phyloP scores from a whole-genome alignment of 306 rosid genomes.

The Cicer arietinum region DNA sequence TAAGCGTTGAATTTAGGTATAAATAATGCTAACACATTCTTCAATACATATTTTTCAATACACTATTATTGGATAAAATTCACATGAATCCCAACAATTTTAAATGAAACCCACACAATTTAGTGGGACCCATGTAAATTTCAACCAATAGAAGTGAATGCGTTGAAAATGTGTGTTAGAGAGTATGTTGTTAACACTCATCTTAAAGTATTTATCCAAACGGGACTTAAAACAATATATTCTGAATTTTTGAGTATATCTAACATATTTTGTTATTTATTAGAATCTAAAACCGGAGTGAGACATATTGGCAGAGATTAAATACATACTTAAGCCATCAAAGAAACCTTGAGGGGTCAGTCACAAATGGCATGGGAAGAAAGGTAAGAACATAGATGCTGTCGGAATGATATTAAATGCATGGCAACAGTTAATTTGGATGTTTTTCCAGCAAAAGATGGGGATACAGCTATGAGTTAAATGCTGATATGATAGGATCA shows the following conservation, averaged over 20 bases:
- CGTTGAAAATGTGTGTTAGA: no score
- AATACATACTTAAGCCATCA: neutral
- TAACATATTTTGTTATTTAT: neutral
- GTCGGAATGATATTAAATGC: neutral
- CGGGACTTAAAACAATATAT: neutral
- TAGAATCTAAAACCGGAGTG: neutral
- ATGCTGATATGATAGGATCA: conserved; percentile 17
- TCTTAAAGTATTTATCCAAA: no score
- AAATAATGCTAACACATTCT: no score
- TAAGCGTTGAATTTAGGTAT: no score
- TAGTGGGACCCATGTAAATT: no score
- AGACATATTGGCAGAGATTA: neutral
- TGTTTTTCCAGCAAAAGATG: neutral
- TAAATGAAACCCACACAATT: no score
- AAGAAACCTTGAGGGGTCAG: neutral
- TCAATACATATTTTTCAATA: no score
- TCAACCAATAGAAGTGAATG: no score
- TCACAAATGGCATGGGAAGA: neutral
- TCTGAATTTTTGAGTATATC: neutral
- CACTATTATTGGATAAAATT: no score
- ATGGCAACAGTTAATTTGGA: conserved; percentile 2
- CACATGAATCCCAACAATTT: no score
- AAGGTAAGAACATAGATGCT: conserved; percentile 11
- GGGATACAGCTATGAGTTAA: neutral
- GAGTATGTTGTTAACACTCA: no score